Evolutionary conservation across 2,329 filamentous ascomycete species (phyloP), one percentile per base, ranked within the genome.

Genomic region (Aspergillus sp.): DNA sequence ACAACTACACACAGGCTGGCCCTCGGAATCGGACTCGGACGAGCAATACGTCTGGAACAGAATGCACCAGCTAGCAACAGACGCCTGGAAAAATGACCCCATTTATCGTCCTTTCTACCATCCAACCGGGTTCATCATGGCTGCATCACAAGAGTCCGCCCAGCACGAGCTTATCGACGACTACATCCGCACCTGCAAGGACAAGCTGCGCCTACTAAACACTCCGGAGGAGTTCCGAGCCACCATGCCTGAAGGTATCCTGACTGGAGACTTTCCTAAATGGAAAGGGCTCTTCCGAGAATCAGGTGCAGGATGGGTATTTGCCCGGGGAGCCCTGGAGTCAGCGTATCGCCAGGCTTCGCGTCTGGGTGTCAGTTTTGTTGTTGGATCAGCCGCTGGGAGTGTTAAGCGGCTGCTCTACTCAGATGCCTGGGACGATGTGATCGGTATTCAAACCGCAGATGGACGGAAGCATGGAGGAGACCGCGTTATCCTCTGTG

Each of bases 241-340:
- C 12, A 80, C 81, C 0, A 84, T 84, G 82, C 80, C 82, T 1
- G 57, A 75, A 9, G 81, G 81, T 3, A 75, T 84, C 0, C 65
- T 83, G 24, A 81, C 80, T 1, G 80, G 81, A 3, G 68, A 77
- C 0, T 81, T 84, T 46, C 73, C 77, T 0, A 73, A 74, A 6
- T 84, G 82, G 82, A 77, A 77, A 62, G 82, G 82, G 11, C 82
- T 78, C 64, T 75, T 75, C 56, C 65, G 62, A 35, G 64, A 62
- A 33, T 53, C 58, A 4, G 65, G 77, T 7, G 80, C 80, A 3
- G 83, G 82, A 7, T 85, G 82, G 82, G 79, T 84, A 2, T 79
- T 80, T 61, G 82, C 83, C 3, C 71, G 76, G 12, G 80, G 80
- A 37, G 80, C 80, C 0, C 68, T 85, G 57, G 58, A 75, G 41